Base-by-base conservation (phyloP, 352 stramenopile genomes). In the Pythium vanterpoolii region DNA sequence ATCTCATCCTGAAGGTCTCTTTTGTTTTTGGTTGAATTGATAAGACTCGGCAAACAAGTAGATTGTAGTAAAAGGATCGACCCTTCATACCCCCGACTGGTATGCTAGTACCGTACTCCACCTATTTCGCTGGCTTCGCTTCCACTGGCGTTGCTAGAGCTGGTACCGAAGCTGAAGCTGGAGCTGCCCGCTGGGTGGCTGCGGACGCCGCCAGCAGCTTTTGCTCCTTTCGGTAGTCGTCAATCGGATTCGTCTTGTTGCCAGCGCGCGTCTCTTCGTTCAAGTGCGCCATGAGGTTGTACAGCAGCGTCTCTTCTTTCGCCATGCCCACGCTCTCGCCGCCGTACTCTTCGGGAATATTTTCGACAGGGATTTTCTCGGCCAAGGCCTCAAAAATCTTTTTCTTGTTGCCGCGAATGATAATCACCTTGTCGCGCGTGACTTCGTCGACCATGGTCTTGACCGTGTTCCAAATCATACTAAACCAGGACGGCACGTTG, bases 401-500 rank as follows among this genome's bases (percentile, higher is more conserved):
- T 66, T 91, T 84, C 69, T 89, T 89, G 53, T 60, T 75, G 21
- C 80, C 80, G 50, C 82, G 79, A 54, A 94, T 74, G 54, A 97
- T 96, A 50, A 87, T 86, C 24, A 98, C 94, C 65, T 98, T 98
- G 57, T 96, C 77, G 49, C 89, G 90, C 31, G 95, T 98, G 24
- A 94, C 90, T 52, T 97, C 92, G 60, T 97, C 81, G 26, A 98
- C 73, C 69, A 98, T 80, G 5, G 83, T 89, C 69, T 96, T 94
- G 46, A 98, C 83, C 13, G 94, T 78, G 68, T 96, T 97, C 79
- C 94, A 98, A 45, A 98, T 77, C 42, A 88, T 79, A 55, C 83
- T 88, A 68, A 98, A 97, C 95, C 95, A 98, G 42, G 78, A 93
- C 14, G 95, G 95, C 31, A 96, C 89, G 72, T 98, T 98, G 58